Evolutionary conservation across 257 asterid genomes (phyloP).

Genomic region (Linderniella brevidens): DNA sequence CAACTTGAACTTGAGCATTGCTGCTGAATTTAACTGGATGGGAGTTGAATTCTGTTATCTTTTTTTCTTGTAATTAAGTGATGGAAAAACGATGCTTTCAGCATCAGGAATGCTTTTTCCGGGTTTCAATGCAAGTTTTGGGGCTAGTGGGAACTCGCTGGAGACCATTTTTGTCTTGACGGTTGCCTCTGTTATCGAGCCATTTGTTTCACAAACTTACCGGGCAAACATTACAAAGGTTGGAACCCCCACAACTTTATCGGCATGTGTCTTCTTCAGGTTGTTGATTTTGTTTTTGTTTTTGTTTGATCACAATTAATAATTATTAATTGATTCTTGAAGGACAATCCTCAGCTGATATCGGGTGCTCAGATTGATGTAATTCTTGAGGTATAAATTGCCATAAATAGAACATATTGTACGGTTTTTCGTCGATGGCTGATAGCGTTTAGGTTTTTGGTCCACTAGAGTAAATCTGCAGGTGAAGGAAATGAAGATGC

Average conservation of each 20-base stretch:
- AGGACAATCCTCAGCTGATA: constrained; percentile 53
- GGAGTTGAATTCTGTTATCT: no score
- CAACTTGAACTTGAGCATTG: no score
- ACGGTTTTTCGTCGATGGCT: constrained; percentile 8
- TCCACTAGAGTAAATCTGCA: no score
- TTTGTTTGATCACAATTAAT: background rate
- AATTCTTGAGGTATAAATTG: constrained; percentile 48
- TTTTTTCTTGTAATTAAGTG: no score
- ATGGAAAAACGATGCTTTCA: constrained; percentile 83
- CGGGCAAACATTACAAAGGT: constrained; percentile 35
- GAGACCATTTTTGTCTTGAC: constrained; percentile 42
- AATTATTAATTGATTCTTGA: constrained; percentile 15
- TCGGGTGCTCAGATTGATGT: constrained; percentile 65
- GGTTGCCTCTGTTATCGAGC: constrained; percentile 84
- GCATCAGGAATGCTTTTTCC: constrained; percentile 88
- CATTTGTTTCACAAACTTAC: constrained; percentile 35
- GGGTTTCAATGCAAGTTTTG: constrained; percentile 18
- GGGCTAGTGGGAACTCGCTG: constrained; percentile 14
- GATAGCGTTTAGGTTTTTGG: no score
- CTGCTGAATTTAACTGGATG: no score
- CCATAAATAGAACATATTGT: constrained; percentile 6
- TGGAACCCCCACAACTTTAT: constrained; percentile 9
- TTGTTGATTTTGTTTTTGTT: constrained; percentile 7
- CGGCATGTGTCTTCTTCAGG: constrained; percentile 1
- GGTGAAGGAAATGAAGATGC: no score